Evolutionary conservation across 2,329 filamentous ascomycete species (phyloP).

Genomic region (Alternaria hordeiaustralica): DNA sequence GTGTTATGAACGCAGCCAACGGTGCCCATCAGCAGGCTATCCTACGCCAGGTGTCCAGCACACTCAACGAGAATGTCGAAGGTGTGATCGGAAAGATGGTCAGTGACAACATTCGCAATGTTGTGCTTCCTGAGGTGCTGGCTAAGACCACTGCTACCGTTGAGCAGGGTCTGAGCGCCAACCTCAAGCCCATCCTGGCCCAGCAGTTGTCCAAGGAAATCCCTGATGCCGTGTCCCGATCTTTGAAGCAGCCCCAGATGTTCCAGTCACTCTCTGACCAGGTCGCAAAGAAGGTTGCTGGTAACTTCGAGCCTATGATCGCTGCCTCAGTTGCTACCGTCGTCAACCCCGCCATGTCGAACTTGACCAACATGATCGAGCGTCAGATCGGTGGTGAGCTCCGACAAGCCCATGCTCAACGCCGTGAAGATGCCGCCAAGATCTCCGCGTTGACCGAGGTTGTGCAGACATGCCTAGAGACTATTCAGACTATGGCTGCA

Average conservation of each 20-base stretch:
- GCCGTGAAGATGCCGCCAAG: constrained; percentile 65
- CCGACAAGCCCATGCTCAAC: constrained; percentile 59
- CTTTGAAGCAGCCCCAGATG: constrained; percentile 76
- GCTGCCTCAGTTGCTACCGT: constrained; percentile 62
- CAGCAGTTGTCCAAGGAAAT: constrained; percentile 75
- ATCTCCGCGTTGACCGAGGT: constrained; percentile 75
- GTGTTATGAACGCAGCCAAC: constrained; percentile 66
- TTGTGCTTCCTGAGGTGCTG: constrained; percentile 77
- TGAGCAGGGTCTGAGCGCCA: constrained; percentile 72
- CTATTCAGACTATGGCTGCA: constrained; percentile 72
- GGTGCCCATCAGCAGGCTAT: constrained; percentile 73
- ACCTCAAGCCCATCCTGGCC: constrained; percentile 71
- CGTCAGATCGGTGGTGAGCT: constrained; percentile 61
- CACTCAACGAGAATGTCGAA: constrained; percentile 74
- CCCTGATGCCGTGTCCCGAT: constrained; percentile 69
- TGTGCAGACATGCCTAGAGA: constrained; percentile 70
- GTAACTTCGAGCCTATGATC: constrained; percentile 72
- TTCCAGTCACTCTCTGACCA: constrained; percentile 75
- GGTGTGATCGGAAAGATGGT: constrained; percentile 80
- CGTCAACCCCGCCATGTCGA: constrained; percentile 70
- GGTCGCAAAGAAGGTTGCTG: constrained; percentile 69
- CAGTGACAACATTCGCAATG: constrained; percentile 73
- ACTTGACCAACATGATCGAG: constrained; percentile 72
- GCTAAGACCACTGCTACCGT: constrained; percentile 72
- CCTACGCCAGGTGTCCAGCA: constrained; percentile 71